These are phyloP conservation scores for Aspergillus ibericus DNA, from an alignment of 2,329 filamentous ascomycete genomes.

Conservation along the genomic window DNA sequence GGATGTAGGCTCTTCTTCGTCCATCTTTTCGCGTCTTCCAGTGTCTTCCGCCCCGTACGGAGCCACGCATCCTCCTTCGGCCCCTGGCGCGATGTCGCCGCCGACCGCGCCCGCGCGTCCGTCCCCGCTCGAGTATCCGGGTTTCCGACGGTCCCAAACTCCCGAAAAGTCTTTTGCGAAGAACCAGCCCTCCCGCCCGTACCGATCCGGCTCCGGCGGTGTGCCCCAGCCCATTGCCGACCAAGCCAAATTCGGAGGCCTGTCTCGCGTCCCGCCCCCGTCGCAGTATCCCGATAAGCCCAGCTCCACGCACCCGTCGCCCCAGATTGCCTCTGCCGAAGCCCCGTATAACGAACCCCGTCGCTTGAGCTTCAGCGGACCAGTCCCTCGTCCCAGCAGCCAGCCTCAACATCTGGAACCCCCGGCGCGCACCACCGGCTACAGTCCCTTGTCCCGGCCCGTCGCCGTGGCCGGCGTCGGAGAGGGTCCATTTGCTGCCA, in stretches of 20 bases:
- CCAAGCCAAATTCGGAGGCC: slow-evolving; percentile 32
- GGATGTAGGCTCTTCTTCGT: slow-evolving; percentile 44
- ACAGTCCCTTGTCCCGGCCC: slow-evolving; percentile 37
- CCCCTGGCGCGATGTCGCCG: slow-evolving; percentile 44
- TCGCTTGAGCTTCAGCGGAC: slow-evolving; percentile 46
- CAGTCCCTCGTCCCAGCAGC: slow-evolving; percentile 44
- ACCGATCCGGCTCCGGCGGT: slow-evolving; percentile 40
- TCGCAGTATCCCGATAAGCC: slow-evolving; percentile 39
- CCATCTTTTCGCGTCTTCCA: slow-evolving; percentile 51
- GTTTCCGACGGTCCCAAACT: slow-evolving; percentile 68
- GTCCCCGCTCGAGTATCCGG: slow-evolving; percentile 59
- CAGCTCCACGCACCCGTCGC: slow-evolving; percentile 35
- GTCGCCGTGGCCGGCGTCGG: slow-evolving; percentile 22
- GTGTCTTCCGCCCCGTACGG: slow-evolving; percentile 34
- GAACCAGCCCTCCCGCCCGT: slow-evolving; percentile 33
- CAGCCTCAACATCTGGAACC: slow-evolving; percentile 41
- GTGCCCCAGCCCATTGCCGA: slow-evolving; percentile 29
- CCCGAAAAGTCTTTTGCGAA: slow-evolving; percentile 67
- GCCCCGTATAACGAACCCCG: slow-evolving; percentile 36
- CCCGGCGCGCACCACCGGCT: slow-evolving; percentile 33
- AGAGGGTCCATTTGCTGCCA: slow-evolving; percentile 23
- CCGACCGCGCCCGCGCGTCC: slow-evolving; percentile 42
- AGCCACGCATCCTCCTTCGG: slow-evolving; percentile 33
- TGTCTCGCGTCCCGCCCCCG: slow-evolving; percentile 31
- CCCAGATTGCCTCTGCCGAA: slow-evolving; percentile 36